Evolutionary conservation across 2,329 filamentous ascomycete species (phyloP).

Genomic region (Seiridium unicorne): DNA sequence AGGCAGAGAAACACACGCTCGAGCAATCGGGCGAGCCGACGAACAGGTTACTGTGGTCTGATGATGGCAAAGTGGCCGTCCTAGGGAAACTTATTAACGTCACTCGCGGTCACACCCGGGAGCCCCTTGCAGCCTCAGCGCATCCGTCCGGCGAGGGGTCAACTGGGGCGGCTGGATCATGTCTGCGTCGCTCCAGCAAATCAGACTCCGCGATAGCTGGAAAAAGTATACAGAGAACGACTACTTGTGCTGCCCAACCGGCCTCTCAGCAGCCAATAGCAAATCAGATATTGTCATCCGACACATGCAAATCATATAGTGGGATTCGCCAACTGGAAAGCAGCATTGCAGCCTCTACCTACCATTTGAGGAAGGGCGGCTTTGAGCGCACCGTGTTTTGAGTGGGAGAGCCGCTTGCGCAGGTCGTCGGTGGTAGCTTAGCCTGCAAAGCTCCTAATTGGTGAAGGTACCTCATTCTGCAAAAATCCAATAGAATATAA

Average conservation of each 20-base stretch:
- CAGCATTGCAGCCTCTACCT: not conserved
- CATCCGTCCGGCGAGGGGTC: constrained; percentile 1
- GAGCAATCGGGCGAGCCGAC: not conserved
- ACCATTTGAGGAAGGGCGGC: not conserved
- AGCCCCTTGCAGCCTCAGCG: not conserved
- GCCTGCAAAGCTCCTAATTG: no score
- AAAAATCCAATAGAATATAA: no score
- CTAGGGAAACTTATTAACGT: not conserved
- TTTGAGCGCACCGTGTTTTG: no score
- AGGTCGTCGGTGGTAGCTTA: no score
- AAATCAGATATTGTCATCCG: constrained; percentile 3
- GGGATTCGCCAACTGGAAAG: constrained; percentile 7
- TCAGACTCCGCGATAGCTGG: not conserved
- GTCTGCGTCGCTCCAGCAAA: not conserved
- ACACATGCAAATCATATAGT: not conserved
- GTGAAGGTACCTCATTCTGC: no score
- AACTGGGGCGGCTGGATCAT: not conserved
- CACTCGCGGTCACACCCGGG: not conserved
- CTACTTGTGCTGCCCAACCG: not conserved
- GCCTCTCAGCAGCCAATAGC: constrained; percentile 2
- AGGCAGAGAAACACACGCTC: not conserved
- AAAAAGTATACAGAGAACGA: not conserved
- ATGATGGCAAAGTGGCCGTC: constrained; percentile 4
- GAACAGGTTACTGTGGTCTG: constrained; percentile 7
- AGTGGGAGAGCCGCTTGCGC: not conserved